Conservation (phyloP, 495 filamentous ascomycete species). For the Glonium stellatum region DNA sequence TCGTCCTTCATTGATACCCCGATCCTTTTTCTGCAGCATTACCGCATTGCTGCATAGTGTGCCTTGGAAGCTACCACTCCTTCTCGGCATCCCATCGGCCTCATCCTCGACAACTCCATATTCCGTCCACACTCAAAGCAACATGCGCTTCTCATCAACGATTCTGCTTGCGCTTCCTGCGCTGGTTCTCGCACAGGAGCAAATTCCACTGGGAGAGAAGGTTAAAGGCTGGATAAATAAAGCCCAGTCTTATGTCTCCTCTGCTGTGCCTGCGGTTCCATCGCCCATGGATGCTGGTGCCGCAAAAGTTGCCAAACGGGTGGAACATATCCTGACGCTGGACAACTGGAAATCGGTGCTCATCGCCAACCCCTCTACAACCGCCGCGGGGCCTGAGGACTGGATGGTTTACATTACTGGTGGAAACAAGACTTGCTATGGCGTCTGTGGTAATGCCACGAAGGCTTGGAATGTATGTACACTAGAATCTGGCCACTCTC, state of each 20-base stretch:
- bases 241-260: conserved; percentile 52
- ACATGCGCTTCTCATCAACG: conserved; percentile 65
- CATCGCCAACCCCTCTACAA: conserved; percentile 49
- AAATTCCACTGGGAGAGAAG: conserved; percentile 64
- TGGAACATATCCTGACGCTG: conserved; percentile 55
- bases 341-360: conserved; percentile 67
- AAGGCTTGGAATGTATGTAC: conserved; percentile 51
- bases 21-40: background rate
- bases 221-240: conserved; percentile 59
- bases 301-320: conserved; percentile 45
- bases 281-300: conserved; percentile 46
- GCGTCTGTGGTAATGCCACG: conserved; percentile 47
- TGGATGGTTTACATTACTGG: conserved; percentile 79
- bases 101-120: background rate
- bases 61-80: background rate
- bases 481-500: background rate
- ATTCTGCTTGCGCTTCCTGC: conserved; percentile 61
- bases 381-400: conserved; percentile 54
- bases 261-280: conserved; percentile 38
- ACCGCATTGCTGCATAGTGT: conserved; percentile 1
- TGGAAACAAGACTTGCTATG: conserved; percentile 83
- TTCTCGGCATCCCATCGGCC: background rate
- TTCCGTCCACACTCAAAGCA: conserved; percentile 25
- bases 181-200: conserved; percentile 64
- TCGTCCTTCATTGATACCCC: background rate